Conservation (phyloP, 371 early-diverging fungal species). For the Nematocida minor region DNA sequence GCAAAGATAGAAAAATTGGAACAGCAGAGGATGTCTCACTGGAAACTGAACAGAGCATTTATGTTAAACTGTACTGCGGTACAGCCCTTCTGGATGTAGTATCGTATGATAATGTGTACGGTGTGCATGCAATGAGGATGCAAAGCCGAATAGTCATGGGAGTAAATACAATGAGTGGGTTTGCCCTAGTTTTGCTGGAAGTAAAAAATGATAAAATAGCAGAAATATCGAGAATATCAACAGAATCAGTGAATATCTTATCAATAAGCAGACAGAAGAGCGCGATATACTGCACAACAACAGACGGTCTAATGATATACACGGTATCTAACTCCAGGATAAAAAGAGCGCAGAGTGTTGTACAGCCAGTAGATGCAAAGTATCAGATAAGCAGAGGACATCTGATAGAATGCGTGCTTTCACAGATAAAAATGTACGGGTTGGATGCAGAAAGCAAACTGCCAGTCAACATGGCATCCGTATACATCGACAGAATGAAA, state of each 20-base stretch:
- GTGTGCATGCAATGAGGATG: neutral
- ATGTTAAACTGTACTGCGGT: neutral
- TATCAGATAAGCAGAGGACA: neutral
- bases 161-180: neutral
- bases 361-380: neutral
- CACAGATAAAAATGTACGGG: neutral
- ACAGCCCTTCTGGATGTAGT: neutral
- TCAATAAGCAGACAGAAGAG: neutral
- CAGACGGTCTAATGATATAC: neutral
- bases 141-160: neutral
- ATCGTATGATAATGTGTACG: neutral
- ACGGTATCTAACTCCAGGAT: neutral
- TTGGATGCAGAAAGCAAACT: neutral
- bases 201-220: neutral
- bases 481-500: slow-evolving; percentile 6
- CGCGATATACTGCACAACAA: neutral
- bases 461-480: neutral
- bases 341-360: neutral
- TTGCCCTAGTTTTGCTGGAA: neutral
- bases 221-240: neutral
- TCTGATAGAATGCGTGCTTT: neutral
- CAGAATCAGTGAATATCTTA: neutral
- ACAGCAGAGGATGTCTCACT: neutral
- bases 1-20: neutral
- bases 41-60: neutral